Conservation (phyloP, 805 yeast species). For the Yarrowia divulgata region DNA sequence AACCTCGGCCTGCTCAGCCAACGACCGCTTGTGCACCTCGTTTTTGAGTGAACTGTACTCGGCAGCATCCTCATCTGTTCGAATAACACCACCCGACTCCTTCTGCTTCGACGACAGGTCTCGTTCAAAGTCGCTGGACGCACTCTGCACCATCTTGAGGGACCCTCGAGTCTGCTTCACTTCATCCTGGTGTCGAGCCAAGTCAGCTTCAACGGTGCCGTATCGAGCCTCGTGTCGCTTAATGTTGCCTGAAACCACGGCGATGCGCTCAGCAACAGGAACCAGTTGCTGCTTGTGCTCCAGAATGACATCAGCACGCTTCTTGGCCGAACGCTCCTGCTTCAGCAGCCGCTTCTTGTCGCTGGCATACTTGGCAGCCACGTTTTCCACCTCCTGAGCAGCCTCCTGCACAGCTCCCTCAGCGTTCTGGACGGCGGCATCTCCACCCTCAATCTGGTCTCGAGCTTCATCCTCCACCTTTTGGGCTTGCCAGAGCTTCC, state of each 20-base stretch:
- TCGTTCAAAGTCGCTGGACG: slow-evolving; percentile 43
- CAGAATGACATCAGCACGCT: neutral
- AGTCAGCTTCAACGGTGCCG: slow-evolving; percentile 8
- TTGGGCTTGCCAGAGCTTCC: slow-evolving; percentile 69
- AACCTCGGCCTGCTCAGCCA: slow-evolving; percentile 42
- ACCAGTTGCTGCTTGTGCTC: slow-evolving; percentile 34
- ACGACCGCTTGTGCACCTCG: slow-evolving; percentile 37
- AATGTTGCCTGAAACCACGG: slow-evolving; percentile 18
- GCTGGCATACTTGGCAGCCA: slow-evolving; percentile 24
- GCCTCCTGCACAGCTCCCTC: slow-evolving; percentile 43
- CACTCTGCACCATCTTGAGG: slow-evolving; percentile 24
- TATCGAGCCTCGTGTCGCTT: slow-evolving; percentile 24
- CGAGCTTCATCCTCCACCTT: slow-evolving; percentile 50
- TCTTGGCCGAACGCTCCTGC: slow-evolving; percentile 24
- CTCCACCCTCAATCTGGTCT: slow-evolving; percentile 45
- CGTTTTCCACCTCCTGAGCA: slow-evolving; percentile 16
- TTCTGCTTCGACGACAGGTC: slow-evolving; percentile 33
- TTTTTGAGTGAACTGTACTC: slow-evolving; percentile 38
- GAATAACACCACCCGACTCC: slow-evolving; percentile 28
- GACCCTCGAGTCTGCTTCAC: slow-evolving; percentile 33
- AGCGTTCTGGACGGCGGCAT: slow-evolving; percentile 41
- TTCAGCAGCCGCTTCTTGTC: slow-evolving; percentile 18
- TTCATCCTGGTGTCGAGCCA: slow-evolving; percentile 12
- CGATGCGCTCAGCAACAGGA: slow-evolving; percentile 27
- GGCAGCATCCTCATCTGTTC: neutral